A percentile compares a stretch with the other conserved stretches of the same genome.
These are phyloP conservation scores for Vicia faba DNA, from an alignment of 306 rosid genomes.

Conservation along the genomic window DNA sequence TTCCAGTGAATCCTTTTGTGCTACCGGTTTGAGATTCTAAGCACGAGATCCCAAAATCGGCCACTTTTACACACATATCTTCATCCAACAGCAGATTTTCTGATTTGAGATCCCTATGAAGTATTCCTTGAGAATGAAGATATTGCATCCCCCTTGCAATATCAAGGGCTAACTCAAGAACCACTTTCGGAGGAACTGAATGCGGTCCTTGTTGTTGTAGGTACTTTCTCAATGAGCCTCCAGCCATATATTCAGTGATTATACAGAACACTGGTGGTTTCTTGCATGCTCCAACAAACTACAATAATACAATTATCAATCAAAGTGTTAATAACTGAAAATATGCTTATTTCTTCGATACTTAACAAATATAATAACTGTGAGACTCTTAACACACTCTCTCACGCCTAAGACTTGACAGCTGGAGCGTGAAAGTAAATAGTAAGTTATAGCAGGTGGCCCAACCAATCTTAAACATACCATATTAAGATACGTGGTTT, in stretches of 20 bases:
- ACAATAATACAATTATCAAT: slow-evolving; percentile 49
- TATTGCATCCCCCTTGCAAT: slow-evolving; percentile 83
- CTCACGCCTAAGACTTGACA: too few species aligned
- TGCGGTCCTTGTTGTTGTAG: slow-evolving; percentile 81
- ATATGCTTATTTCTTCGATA: not conserved
- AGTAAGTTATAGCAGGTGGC: too few species aligned
- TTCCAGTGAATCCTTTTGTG: slow-evolving; percentile 86
- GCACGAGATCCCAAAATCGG: slow-evolving; percentile 97
- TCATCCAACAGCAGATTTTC: slow-evolving; percentile 83
- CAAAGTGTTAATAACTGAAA: slow-evolving; percentile 10
- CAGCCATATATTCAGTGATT: slow-evolving; percentile 84
- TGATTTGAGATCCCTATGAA: slow-evolving; percentile 96
- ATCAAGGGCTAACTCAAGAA: slow-evolving; percentile 73
- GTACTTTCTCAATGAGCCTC: slow-evolving; percentile 80
- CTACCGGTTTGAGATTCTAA: slow-evolving; percentile 80
- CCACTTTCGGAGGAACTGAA: slow-evolving; percentile 70
- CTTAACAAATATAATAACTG: not conserved
- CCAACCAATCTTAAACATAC: too few species aligned
- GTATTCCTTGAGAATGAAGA: slow-evolving; percentile 91
- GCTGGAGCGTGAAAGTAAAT: too few species aligned
- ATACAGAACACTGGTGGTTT: slow-evolving; percentile 95
- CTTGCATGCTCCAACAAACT: slow-evolving; percentile 99
- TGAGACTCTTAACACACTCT: too few species aligned
- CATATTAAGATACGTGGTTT: too few species aligned
- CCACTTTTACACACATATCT: slow-evolving; percentile 91